Evolutionary conservation across 768 basidiomycete genomes (phyloP), one percentile per base, ranked within the genome.

Genomic region (Ephemerocybe angulata): DNA sequence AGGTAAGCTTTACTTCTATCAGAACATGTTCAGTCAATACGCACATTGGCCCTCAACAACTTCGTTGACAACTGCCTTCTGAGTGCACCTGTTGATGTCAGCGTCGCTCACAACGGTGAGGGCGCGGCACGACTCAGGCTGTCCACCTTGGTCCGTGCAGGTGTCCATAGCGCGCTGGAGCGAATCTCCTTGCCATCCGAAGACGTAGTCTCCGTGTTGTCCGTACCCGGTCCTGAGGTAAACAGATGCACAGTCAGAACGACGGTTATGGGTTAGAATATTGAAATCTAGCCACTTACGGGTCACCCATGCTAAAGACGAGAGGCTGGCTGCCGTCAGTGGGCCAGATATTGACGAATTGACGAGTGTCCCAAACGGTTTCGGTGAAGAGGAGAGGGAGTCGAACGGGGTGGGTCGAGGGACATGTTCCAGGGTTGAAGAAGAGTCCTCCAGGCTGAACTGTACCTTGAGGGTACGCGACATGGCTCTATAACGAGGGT

Each of bases 171-270:
- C 55, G 28, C 55, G 48, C 7, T 56, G 38, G 29, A 56, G 38
- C 1, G 55, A 50, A n/a, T 56, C 55, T 17, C 42, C 55, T 35
- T 56, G 49, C 55, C 55, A 56, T 22, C 55, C 55, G 40, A 56
- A 56, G 2, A 51, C 55, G 42, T 56, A 56, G 42, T 56, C 55
- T 17, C n/a, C 55, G 24, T 56, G 55, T n/a, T 56, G 55, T 0
- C 55, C 55, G 27, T 42, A 56, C 3, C 49, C 49, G 2, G 49
- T 56, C n/a, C 54, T 55, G 19, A n/a, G 21, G 24, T 17, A 12
- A 24, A 48, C 5, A 24, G 13, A 31, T 48, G 21, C 5, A 30
- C 3, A 17, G 8, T 19, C 4, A n/a, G 25, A 28, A 42, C 4
- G 21, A 33, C 12, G 7, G 22, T 41, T 13, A 29, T 33, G 21